Conservation (phyloP, 805 yeast genomes). For the Saitoella complicata region DNA sequence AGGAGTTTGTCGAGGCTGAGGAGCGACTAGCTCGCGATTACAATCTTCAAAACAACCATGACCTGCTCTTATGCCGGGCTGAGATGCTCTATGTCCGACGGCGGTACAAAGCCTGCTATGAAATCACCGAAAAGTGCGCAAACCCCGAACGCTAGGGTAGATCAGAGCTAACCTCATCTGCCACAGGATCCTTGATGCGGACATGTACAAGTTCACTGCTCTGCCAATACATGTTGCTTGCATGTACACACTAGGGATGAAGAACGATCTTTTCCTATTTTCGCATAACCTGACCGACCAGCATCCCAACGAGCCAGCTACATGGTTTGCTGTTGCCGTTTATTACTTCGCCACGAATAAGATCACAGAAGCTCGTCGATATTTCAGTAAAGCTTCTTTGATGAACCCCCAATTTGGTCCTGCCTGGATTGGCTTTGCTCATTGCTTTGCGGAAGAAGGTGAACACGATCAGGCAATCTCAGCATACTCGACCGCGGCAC, state of each 20-base stretch:
- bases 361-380: slow-evolving; percentile 68
- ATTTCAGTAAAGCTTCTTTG: slow-evolving; percentile 76
- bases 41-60: slow-evolving; percentile 50
- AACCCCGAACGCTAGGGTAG: background rate
- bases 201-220: slow-evolving; percentile 53
- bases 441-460: slow-evolving; percentile 94
- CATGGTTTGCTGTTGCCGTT: slow-evolving; percentile 88
- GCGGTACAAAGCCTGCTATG: slow-evolving; percentile 58
- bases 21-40: slow-evolving; percentile 52
- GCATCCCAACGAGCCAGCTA: slow-evolving; percentile 63
- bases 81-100: slow-evolving; percentile 61
- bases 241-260: slow-evolving; percentile 67
- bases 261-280: slow-evolving; percentile 58
- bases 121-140: slow-evolving; percentile 43
- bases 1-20: slow-evolving; percentile 37
- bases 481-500: slow-evolving; percentile 89
- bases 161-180: background rate
- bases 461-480: slow-evolving; percentile 97
- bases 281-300: slow-evolving; percentile 77
- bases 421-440: slow-evolving; percentile 98
- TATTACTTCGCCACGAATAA: slow-evolving; percentile 66
- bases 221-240: slow-evolving; percentile 72
- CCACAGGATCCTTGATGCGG: slow-evolving; percentile 23
- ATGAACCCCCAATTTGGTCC: slow-evolving; percentile 80
- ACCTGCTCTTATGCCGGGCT: slow-evolving; percentile 50